Base-by-base conservation (phyloP, 164 flowering plant species). In the Vitis riparia region DNA sequence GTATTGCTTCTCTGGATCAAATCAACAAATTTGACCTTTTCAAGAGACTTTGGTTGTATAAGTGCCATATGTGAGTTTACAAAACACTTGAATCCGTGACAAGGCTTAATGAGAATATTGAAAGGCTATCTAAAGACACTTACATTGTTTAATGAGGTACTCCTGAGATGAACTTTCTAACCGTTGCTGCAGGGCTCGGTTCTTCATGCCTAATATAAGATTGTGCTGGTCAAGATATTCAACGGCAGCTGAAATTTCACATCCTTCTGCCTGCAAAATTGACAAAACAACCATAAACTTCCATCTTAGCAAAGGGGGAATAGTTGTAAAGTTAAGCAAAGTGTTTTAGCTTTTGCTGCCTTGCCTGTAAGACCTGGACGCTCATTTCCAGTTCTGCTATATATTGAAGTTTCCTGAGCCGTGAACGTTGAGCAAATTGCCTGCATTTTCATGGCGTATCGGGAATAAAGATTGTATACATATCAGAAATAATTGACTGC, bases 351-450 rank as follows among this genome's bases (percentile, higher is more conserved):
- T 59, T 65, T 19, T 55, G 67, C 12, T 59, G 29, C 32, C 69
- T 72, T 73, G 68, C 85, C 75, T 79, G 83, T 44, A 82, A 57
- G 19, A 68, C 69, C 55, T 82, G 79, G 11, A 82, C 78, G 68
- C 62, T 75, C 55, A 81, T 82, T 68, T 82, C 85, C 51, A 82
- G 81, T 56, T 82, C 85, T 17, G 81, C 81, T 67, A 82, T 82
- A 70, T 82, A 79, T 32, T 82, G 83, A 51, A 82, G 75, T 69
- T 77, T 82, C 37, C 82, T 56, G 5, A 77, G 76, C 11, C 85
- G 79, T 4, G 83, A 77, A 2, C 81, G 69, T 63, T 76, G 76
- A 15, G 75, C 76, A 32, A 72, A 62, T 71, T 71, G 69, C 70
- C 79, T 76, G 76, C 51, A 62, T 27, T 51, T 44, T 60, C 44